phyloP scores from a whole-genome alignment of 1,284 basidiomycete genomes.

The Gymnopus androsaceus region DNA sequence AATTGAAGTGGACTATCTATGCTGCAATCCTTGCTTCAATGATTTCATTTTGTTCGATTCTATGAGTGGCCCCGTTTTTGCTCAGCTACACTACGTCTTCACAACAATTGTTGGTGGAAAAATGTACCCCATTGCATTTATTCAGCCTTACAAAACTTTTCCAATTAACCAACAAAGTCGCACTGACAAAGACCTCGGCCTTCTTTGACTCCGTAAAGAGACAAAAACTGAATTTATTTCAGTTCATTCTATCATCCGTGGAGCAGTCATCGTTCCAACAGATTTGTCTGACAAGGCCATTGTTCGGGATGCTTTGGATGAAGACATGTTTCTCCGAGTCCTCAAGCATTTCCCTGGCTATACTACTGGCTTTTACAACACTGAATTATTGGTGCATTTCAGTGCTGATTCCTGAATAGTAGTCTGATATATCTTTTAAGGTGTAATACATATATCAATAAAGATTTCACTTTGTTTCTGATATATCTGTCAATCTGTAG shows the following conservation, averaged over 20 bases:
- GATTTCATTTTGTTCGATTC: conserved; percentile 32
- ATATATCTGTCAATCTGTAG: too few relatives aligned
- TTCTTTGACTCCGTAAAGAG: conserved; percentile 21
- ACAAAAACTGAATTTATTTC: conserved; percentile 25
- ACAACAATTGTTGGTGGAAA: conserved; percentile 19
- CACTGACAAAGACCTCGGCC: conserved; percentile 26
- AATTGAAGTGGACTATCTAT: conserved; percentile 26
- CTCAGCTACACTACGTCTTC: conserved; percentile 28
- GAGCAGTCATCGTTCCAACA: conserved; percentile 15
- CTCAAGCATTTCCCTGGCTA: conserved; percentile 6
- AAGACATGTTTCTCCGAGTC: conserved; percentile 27
- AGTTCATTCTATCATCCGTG: conserved; percentile 28
- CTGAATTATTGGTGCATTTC: too few relatives aligned
- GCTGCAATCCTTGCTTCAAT: conserved; percentile 33
- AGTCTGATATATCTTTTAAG: too few relatives aligned
- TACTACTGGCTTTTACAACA: background rate
- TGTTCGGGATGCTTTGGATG: conserved; percentile 29
- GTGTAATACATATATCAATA: too few relatives aligned
- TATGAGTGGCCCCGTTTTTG: conserved; percentile 24
- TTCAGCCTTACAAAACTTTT: conserved; percentile 26
- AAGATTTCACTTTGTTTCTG: too few relatives aligned
- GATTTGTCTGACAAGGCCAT: too few relatives aligned
- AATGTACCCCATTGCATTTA: conserved; percentile 26
- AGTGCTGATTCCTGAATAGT: too few relatives aligned
- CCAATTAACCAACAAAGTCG: background rate